Base-by-base conservation (phyloP, 2,329 filamentous ascomycete genomes). In the Epichloe aotearoae region DNA sequence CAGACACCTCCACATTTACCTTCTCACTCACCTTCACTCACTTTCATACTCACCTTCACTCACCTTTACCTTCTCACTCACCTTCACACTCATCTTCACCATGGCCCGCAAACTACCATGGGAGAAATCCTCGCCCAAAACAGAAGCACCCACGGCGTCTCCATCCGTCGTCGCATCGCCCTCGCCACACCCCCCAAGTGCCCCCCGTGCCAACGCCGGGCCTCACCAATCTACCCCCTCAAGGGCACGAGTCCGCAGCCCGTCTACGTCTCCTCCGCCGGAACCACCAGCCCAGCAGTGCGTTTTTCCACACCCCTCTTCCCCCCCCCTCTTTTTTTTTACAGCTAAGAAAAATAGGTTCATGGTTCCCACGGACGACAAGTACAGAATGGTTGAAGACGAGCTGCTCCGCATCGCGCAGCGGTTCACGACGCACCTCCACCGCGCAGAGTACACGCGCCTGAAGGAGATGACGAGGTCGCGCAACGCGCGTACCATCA, bases 311-410 rank as follows among this genome's bases (percentile, higher is more conserved):
- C 2, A 1, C 23, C 14, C 8, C 23, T n/a, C 26, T 5, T 5
- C 20, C 5, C 20, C 20, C 20, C 1, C 5, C 4, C 2, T 6
- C 20, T 6, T 37, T 19, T 34, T n/a, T 20, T 46, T 41, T 12
- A 36, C 3, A 20, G 23, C 8, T 5, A 5, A 19, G 7, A 3
- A 23, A 1, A 20, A 6, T 50, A 82, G 79, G 33, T 73, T 73
- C 62, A 89, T 91, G 84, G 69, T 72, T 2, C 73, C 80, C 45
- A 82, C 81, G n/a, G 87, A 93, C 62, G 85, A 90, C 61, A 69
- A 68, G 50, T 91, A 80, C 65, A 82, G 86, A 59, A 90, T 91
- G 84, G 87, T 93, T 0, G 87, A 91, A 64, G 87, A 93, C 58
- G 86, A 91, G 57, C 80, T 93, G 55, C 68, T 84, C 19, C 69